phyloP scores from a whole-genome alignment of 2,329 filamentous ascomycete genomes.

The Colletotrichum tropicale region DNA sequence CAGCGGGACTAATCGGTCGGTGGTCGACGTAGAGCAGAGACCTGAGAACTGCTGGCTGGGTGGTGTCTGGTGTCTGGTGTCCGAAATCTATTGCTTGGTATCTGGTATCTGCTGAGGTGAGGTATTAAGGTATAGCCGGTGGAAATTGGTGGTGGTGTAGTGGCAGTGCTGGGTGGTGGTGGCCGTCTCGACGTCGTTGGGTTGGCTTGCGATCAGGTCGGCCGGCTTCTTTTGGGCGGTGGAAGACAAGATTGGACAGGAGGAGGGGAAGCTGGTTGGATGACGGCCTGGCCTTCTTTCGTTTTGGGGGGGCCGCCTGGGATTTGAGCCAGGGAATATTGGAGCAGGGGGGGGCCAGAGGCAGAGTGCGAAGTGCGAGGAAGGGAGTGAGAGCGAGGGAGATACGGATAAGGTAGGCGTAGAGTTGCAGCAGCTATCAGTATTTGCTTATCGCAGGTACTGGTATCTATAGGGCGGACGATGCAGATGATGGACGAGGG shows the following conservation, averaged over 20 bases:
- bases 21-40: background rate
- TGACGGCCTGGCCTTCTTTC: background rate
- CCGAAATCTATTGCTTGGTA: background rate
- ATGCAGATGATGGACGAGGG: background rate
- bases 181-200: background rate
- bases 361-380: background rate
- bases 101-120: background rate
- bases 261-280: background rate
- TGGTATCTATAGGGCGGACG: background rate
- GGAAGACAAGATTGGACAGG: slow-evolving; percentile 10
- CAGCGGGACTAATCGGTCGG: background rate
- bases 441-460: background rate
- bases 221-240: background rate
- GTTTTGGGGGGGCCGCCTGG: background rate
- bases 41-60: slow-evolving; percentile 4
- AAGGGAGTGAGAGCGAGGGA: background rate
- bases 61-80: background rate
- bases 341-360: background rate
- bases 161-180: slow-evolving; percentile 7
- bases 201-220: background rate
- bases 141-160: background rate
- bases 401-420: background rate
- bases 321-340: background rate
- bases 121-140: background rate
- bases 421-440: background rate